Evolutionary conservation across 2,329 filamentous ascomycete species (phyloP).

Genomic region (Exophiala oligosperma): DNA sequence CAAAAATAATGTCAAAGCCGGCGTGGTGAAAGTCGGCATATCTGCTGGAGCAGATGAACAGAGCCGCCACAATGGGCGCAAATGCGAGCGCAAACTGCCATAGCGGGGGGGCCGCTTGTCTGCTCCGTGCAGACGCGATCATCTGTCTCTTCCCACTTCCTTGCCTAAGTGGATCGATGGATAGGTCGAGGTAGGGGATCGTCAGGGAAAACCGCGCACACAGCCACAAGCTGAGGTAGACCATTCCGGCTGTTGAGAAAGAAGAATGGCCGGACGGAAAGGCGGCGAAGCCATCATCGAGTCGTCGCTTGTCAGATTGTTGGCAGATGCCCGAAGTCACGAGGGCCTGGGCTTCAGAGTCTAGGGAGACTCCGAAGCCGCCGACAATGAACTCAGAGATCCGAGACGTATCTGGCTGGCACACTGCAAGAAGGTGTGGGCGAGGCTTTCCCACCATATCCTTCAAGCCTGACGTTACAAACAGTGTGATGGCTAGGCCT

Average conservation of each 20-base stretch:
- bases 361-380: conserved; percentile 53
- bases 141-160: not conserved
- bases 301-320: conserved; percentile 55
- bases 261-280: conserved; percentile 77
- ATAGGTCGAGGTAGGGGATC: conserved; percentile 41
- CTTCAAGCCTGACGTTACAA: conserved; percentile 84
- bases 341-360: conserved; percentile 60
- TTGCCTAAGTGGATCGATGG: conserved; percentile 4
- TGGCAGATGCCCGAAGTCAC: conserved; percentile 74
- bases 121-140: conserved; percentile 50
- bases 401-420: conserved; percentile 69
- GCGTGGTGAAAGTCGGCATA: conserved; percentile 88
- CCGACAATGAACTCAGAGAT: conserved; percentile 62
- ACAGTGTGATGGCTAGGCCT: conserved; percentile 68
- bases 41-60: conserved; percentile 78
- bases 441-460: conserved; percentile 65
- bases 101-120: conserved; percentile 74
- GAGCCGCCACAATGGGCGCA: conserved; percentile 69
- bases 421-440: conserved; percentile 66
- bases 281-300: conserved; percentile 79
- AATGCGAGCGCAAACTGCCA: conserved; percentile 71
- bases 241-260: conserved; percentile 67
- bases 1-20: conserved; percentile 86
- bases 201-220: conserved; percentile 56
- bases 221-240: conserved; percentile 86